These are phyloP conservation scores for Fusarium mangiferae DNA, from an alignment of 2,329 filamentous ascomycete genomes.

Conservation along the genomic window DNA sequence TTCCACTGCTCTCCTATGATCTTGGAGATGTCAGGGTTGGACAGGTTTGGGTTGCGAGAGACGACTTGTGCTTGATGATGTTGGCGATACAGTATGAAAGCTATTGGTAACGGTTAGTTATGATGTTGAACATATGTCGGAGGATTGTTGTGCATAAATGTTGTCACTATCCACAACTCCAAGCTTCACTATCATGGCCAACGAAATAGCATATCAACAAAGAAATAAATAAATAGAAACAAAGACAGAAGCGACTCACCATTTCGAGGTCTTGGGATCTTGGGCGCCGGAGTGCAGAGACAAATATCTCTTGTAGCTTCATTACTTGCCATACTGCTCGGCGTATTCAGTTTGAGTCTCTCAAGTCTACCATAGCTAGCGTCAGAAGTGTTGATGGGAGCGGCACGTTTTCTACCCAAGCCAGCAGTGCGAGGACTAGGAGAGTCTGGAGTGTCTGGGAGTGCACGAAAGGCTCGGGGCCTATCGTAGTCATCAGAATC, in stretches of 20 bases:
- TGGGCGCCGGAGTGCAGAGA: conserved; percentile 66
- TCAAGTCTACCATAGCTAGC: conserved; percentile 52
- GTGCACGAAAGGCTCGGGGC: conserved; percentile 30
- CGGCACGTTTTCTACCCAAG: conserved; percentile 56
- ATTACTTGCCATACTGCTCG: conserved; percentile 44
- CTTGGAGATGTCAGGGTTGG: conserved; percentile 96
- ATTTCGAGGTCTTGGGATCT: conserved; percentile 68
- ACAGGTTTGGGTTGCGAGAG: conserved; percentile 83
- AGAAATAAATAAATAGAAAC: conserved; percentile 18
- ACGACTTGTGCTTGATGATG: conserved; percentile 88
- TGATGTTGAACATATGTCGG: not conserved
- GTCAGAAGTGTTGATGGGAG: conserved; percentile 58
- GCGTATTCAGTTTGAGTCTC: conserved; percentile 44
- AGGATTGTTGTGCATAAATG: not conserved
- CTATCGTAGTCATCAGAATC: conserved; percentile 38
- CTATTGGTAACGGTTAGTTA: conserved; percentile 61
- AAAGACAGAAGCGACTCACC: conserved; percentile 56
- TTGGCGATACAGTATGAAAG: conserved; percentile 97
- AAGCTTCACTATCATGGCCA: conserved; percentile 1
- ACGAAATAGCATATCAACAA: conserved; percentile 4
- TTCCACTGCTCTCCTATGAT: conserved; percentile 96
- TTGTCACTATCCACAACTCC: conserved; percentile 10
- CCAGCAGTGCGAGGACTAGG: conserved; percentile 40
- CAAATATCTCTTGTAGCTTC: conserved; percentile 60
- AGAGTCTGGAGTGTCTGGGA: conserved; percentile 39